These are phyloP conservation scores for Colletotrichum sp. DNA, from an alignment of 2,329 filamentous ascomycete genomes.

Conservation along the genomic window DNA sequence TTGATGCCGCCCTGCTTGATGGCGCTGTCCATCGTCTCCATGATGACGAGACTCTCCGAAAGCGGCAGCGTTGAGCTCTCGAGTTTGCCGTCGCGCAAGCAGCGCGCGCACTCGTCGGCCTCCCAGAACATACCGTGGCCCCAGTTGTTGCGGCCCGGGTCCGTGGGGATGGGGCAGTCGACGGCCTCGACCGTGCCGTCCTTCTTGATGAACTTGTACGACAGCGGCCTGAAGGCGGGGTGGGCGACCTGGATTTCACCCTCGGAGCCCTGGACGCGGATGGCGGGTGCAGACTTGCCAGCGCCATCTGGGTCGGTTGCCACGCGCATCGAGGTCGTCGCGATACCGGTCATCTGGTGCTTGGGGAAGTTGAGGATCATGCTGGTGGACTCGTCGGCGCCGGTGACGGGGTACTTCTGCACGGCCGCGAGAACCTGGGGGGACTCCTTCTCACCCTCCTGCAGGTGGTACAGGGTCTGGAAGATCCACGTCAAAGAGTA, in stretches of 20 bases:
- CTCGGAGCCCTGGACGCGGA: slow-evolving; percentile 80
- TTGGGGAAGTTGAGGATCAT: slow-evolving; percentile 78
- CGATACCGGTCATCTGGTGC: slow-evolving; percentile 73
- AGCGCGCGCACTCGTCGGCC: slow-evolving; percentile 78
- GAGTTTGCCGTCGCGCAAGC: slow-evolving; percentile 76
- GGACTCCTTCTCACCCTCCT: slow-evolving; percentile 69
- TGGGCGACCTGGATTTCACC: slow-evolving; percentile 84
- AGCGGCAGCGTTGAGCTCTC: slow-evolving; percentile 75
- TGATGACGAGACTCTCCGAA: slow-evolving; percentile 82
- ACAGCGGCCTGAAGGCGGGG: slow-evolving; percentile 71
- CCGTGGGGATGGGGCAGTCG: slow-evolving; percentile 58
- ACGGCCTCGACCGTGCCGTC: slow-evolving; percentile 54
- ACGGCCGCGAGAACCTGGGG: slow-evolving; percentile 74
- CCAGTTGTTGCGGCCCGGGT: slow-evolving; percentile 49
- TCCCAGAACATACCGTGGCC: slow-evolving; percentile 92
- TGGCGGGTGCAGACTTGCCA: slow-evolving; percentile 65
- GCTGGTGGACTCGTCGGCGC: slow-evolving; percentile 79
- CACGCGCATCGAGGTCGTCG: slow-evolving; percentile 68
- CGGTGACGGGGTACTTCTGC: slow-evolving; percentile 71
- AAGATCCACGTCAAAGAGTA: slow-evolving; percentile 92
- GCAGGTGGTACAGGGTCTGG: slow-evolving; percentile 84
- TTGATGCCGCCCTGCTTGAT: slow-evolving; percentile 57
- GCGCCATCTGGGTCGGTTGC: slow-evolving; percentile 63
- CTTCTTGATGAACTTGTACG: slow-evolving; percentile 67
- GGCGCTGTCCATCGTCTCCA: slow-evolving; percentile 71